Evolutionary conservation across 73 alveolate genomes (phyloP).

Genomic region (Paramecium sonneborni): DNA sequence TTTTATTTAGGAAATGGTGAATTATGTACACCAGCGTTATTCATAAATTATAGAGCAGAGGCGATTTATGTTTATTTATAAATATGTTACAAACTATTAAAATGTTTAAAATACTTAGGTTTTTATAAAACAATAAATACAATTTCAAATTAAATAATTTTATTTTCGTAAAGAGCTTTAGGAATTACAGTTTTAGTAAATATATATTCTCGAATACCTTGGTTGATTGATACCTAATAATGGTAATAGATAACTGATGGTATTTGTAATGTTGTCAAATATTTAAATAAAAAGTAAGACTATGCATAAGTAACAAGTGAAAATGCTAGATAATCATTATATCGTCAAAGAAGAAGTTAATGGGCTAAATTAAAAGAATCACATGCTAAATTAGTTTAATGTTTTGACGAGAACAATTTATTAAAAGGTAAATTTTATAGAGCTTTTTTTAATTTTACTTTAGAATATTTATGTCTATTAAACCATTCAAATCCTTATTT

Average conservation of each 20-base stretch:
- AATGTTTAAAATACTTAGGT: neutral
- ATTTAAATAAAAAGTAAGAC: neutral
- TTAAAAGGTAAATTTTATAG: neutral
- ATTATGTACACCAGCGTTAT: neutral
- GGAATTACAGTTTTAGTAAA: neutral
- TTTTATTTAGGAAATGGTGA: neutral
- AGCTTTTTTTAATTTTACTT: neutral
- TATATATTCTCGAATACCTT: neutral
- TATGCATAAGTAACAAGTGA: neutral
- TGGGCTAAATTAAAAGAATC: neutral
- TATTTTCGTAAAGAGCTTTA: neutral
- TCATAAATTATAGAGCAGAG: conserved; percentile 6
- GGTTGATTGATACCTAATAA: neutral
- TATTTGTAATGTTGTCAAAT: neutral
- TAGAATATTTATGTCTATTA: neutral
- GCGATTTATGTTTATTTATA: neutral
- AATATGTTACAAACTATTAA: neutral
- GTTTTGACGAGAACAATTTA: neutral
- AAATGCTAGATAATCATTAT: neutral
- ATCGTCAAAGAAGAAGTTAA: neutral
- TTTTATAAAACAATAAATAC: neutral
- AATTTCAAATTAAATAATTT: neutral
- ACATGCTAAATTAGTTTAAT: neutral
- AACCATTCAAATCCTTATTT: neutral
- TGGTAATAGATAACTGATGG: conserved; percentile 26